Evolutionary conservation across 306 rosid genomes (phyloP).

Genomic region (Sicyos edulis): DNA sequence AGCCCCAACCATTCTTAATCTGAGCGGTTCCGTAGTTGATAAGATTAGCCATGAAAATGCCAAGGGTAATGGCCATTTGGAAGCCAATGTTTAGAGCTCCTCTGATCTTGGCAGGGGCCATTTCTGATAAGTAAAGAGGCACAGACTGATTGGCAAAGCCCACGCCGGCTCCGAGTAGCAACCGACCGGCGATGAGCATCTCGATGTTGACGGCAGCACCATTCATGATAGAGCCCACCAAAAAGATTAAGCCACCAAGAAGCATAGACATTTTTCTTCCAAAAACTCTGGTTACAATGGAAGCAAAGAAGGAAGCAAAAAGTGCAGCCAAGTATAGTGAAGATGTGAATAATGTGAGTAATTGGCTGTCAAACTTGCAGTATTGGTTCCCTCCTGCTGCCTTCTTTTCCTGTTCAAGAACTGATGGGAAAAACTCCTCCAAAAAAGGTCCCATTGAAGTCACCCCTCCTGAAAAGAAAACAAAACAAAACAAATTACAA

Average conservation of each 20-base stretch:
- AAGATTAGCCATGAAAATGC: too few relatives aligned
- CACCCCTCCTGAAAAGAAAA: slow-evolving; percentile 33
- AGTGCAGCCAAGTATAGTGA: slow-evolving; percentile 40
- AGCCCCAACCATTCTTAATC: too few relatives aligned
- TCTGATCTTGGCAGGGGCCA: too few relatives aligned
- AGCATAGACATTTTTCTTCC: slow-evolving; percentile 41
- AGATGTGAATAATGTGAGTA: slow-evolving; percentile 33
- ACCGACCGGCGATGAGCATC: too few relatives aligned
- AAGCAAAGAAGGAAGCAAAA: slow-evolving; percentile 37
- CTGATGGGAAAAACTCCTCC: slow-evolving; percentile 28
- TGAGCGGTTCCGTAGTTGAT: too few relatives aligned
- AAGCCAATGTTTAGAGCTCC: too few relatives aligned
- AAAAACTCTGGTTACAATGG: slow-evolving; percentile 26
- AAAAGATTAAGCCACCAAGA: slow-evolving; percentile 24
- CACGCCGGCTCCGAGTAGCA: too few relatives aligned
- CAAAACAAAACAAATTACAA: too few relatives aligned
- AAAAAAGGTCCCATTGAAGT: slow-evolving; percentile 35
- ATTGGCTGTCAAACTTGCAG: slow-evolving; percentile 30
- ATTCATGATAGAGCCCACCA: slow-evolving; percentile 27
- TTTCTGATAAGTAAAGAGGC: too few relatives aligned
- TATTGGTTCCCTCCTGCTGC: slow-evolving; percentile 6
- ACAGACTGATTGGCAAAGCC: too few relatives aligned
- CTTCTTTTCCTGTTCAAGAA: background rate
- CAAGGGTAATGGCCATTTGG: too few relatives aligned
- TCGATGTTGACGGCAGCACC: slow-evolving; percentile 16